Conservation (phyloP, 495 filamentous ascomycete species). For the Neurospora sp. region DNA sequence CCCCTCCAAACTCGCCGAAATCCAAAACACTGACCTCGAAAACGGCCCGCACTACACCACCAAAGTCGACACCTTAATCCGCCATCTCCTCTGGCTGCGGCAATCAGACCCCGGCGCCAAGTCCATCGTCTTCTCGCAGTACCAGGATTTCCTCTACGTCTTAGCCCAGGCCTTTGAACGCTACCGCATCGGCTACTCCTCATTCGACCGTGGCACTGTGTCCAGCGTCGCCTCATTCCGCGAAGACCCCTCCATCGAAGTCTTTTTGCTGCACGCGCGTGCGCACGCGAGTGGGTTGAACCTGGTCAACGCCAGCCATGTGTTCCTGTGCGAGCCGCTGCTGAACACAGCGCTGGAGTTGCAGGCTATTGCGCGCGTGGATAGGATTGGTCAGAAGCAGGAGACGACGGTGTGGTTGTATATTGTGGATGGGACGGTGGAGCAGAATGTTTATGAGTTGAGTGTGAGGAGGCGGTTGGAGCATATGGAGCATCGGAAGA, state of each 20-base stretch:
- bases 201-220: conserved; percentile 41
- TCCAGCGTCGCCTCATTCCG: conserved; percentile 65
- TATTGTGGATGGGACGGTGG: conserved; percentile 75
- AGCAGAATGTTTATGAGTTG: conserved; percentile 80
- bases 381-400: conserved; percentile 82
- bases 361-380: conserved; percentile 87
- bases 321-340: conserved; percentile 88
- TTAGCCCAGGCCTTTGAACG: conserved; percentile 54
- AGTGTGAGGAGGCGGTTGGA: conserved; percentile 67
- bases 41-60: conserved; percentile 61
- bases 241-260: conserved; percentile 62
- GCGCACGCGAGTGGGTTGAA: conserved; percentile 83
- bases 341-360: conserved; percentile 89
- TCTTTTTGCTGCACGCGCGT: conserved; percentile 80
- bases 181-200: conserved; percentile 61
- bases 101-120: conserved; percentile 79
- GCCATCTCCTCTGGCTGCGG: conserved; percentile 78
- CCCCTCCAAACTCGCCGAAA: conserved; percentile 59
- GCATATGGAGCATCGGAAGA: conserved; percentile 50
- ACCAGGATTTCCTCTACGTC: conserved; percentile 65
- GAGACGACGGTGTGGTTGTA: conserved; percentile 95
- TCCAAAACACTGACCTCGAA: conserved; percentile 69
- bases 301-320: conserved; percentile 83
- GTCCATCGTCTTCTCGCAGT: conserved; percentile 82
- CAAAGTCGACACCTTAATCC: conserved; percentile 75